A percentile compares a stretch with the other conserved stretches of the same genome.
These are phyloP conservation scores for Boletellus ananas DNA, from an alignment of 768 basidiomycete genomes.

Conservation along the genomic window DNA sequence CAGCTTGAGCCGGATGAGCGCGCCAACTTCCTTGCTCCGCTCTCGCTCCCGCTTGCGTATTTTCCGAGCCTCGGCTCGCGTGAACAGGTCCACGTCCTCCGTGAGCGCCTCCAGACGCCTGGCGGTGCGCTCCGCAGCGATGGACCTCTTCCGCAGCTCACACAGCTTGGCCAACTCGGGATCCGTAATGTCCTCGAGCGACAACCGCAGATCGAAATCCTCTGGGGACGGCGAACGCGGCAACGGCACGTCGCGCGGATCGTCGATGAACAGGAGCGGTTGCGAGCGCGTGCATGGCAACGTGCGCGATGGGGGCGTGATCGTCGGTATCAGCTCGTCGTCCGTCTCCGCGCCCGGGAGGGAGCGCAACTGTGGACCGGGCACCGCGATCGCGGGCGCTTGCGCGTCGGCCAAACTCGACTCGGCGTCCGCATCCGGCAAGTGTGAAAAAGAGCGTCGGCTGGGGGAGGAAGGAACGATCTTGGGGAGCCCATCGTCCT, in stretches of 20 bases:
- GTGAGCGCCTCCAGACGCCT: slow-evolving; percentile 30
- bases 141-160: slow-evolving; percentile 38
- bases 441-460: slow-evolving; percentile 24
- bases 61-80: slow-evolving; percentile 42
- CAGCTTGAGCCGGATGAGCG: slow-evolving; percentile 55
- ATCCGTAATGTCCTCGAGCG: slow-evolving; percentile 30
- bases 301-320: background rate
- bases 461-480: slow-evolving; percentile 27
- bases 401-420: slow-evolving; percentile 14
- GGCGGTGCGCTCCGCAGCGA: slow-evolving; percentile 32
- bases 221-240: slow-evolving; percentile 45
- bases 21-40: slow-evolving; percentile 50
- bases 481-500: slow-evolving; percentile 22
- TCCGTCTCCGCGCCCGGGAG: slow-evolving; percentile 44
- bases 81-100: slow-evolving; percentile 36
- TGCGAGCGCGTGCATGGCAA: slow-evolving; percentile 17
- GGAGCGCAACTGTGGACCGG: slow-evolving; percentile 31
- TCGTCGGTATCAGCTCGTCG: slow-evolving; percentile 37
- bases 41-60: slow-evolving; percentile 51
- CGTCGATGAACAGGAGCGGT: slow-evolving; percentile 42
- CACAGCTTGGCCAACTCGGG: slow-evolving; percentile 39
- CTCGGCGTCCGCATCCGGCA: slow-evolving; percentile 31
- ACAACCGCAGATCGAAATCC: slow-evolving; percentile 36
- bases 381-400: slow-evolving; percentile 5
- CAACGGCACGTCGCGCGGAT: slow-evolving; percentile 35